These are phyloP conservation scores for Fennellomyces sp. DNA, from an alignment of 371 early-diverging fungal genomes.

Conservation along the genomic window DNA sequence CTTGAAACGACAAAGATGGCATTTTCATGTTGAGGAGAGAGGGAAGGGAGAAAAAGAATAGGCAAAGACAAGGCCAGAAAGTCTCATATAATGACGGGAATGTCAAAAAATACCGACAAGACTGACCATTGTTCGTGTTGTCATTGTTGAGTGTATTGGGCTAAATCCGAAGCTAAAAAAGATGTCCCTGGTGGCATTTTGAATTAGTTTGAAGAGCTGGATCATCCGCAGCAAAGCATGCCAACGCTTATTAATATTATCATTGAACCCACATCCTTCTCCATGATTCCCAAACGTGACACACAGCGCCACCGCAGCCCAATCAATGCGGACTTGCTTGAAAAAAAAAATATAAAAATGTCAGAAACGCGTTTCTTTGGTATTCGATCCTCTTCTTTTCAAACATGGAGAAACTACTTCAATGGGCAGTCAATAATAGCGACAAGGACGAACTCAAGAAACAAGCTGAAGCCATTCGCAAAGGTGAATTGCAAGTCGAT, in stretches of 20 bases:
- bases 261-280: too few relatives aligned
- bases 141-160: background rate
- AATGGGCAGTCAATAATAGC: slow-evolving; percentile 87
- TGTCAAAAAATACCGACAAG: too few relatives aligned
- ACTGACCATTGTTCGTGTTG: too few relatives aligned
- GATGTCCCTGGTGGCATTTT: slow-evolving; percentile 1
- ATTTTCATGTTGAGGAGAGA: background rate
- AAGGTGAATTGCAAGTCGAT: slow-evolving; percentile 34
- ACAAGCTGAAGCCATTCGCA: slow-evolving; percentile 64
- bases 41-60: too few relatives aligned
- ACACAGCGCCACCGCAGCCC: too few relatives aligned
- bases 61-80: too few relatives aligned
- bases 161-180: background rate
- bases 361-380: too few relatives aligned
- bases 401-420: slow-evolving; percentile 76
- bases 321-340: too few relatives aligned
- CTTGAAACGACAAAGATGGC: background rate
- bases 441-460: slow-evolving; percentile 64
- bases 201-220: background rate
- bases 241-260: background rate
- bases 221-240: background rate
- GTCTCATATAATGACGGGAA: too few relatives aligned
- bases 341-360: background rate
- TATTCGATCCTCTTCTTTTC: background rate
- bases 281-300: too few relatives aligned